A percentile compares a stretch with the other conserved stretches of the same genome.
Conservation (phyloP, 176 grass and related monocot genomes). For the Hordeum marinum region DNA sequence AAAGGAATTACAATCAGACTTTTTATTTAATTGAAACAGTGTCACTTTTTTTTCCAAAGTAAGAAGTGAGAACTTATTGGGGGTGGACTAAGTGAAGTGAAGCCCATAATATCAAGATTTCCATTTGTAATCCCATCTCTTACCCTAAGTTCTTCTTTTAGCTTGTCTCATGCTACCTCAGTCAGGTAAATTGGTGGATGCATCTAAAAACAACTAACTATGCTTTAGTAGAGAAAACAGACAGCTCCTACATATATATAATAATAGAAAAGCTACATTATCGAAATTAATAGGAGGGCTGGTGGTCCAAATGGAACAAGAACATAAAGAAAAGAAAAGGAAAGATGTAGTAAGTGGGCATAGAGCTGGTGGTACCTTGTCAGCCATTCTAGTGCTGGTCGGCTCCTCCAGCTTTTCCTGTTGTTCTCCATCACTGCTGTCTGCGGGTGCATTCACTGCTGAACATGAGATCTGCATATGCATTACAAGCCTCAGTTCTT, state of each 20-base stretch:
- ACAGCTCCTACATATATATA: neutral
- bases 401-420: slow-evolving; percentile 61
- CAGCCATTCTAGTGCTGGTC: slow-evolving; percentile 58
- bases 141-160: neutral
- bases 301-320: slow-evolving; percentile 16
- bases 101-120: neutral
- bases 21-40: neutral
- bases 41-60: neutral
- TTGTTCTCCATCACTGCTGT: slow-evolving; percentile 53
- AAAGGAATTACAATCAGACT: neutral
- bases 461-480: slow-evolving; percentile 67
- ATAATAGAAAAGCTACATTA: neutral
- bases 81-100: neutral
- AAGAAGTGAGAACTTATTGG: neutral
- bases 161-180: slow-evolving; percentile 17
- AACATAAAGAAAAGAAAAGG: slow-evolving; percentile 20
- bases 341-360: slow-evolving; percentile 20
- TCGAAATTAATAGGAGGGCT: neutral
- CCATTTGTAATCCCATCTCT: neutral
- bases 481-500: slow-evolving; percentile 10
- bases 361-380: slow-evolving; percentile 62
- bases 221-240: slow-evolving; percentile 13
- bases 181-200: neutral
- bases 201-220: slow-evolving; percentile 4
- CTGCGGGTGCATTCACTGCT: slow-evolving; percentile 47